Percentiles rank a stretch among this genome's conserved stretches.
phyloP scores from a whole-genome alignment of 192 early-diverging fungal species.

The Obelidium mucronatum region DNA sequence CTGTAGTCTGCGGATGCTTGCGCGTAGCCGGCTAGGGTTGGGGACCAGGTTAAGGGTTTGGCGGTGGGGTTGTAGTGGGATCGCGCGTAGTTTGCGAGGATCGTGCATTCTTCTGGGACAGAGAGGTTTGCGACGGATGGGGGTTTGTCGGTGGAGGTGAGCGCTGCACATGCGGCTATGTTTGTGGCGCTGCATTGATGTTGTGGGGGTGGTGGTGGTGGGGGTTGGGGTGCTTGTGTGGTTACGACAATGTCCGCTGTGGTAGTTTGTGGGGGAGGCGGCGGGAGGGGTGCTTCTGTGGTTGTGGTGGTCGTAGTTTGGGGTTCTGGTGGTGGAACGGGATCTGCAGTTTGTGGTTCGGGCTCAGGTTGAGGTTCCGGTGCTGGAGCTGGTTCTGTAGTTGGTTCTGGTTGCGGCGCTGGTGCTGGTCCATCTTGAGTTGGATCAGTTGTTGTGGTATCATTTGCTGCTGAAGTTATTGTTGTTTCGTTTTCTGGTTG shows the following conservation, averaged over 20 bases:
- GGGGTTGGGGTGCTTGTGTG: background rate
- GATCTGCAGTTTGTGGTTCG: background rate
- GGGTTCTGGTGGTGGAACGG: background rate
- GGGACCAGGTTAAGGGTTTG: background rate
- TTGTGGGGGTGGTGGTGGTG: background rate
- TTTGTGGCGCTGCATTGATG: background rate
- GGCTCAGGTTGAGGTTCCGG: background rate
- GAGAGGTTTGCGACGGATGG: background rate
- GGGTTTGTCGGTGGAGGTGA: background rate
- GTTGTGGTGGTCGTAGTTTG: background rate
- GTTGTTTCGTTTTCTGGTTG: background rate
- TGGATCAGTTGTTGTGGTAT: too few relatives aligned
- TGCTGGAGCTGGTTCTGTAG: background rate
- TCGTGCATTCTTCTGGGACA: background rate
- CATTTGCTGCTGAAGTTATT: too few relatives aligned
- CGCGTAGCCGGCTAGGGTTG: background rate
- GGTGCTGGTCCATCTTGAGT: background rate
- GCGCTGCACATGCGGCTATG: background rate
- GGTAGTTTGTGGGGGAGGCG: background rate
- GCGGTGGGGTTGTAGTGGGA: background rate
- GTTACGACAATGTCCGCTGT: background rate
- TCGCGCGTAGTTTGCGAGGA: slow-evolving; percentile 7
- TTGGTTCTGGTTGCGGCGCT: background rate
- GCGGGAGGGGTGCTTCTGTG: background rate
- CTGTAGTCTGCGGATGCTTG: background rate